Conservation (phyloP, 2,329 filamentous ascomycete genomes). For the Ophiostoma tasmaniense region DNA sequence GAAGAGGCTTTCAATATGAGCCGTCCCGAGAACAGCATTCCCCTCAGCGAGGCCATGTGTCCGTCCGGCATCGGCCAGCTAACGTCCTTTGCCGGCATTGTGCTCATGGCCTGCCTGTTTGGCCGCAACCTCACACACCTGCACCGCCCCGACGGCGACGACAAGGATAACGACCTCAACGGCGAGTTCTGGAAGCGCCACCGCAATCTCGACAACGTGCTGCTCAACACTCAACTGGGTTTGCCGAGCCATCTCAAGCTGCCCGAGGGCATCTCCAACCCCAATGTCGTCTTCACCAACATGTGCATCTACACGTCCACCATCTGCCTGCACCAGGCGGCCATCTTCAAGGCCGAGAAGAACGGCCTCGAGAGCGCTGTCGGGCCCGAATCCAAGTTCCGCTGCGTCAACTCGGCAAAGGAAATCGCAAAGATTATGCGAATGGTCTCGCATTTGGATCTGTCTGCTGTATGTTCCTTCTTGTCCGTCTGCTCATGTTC, state of each 20-base stretch:
- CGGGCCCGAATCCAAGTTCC: slow-evolving; percentile 79
- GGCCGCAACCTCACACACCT: slow-evolving; percentile 86
- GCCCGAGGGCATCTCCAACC: slow-evolving; percentile 62
- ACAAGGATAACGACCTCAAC: slow-evolving; percentile 78
- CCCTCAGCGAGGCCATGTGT: slow-evolving; percentile 60
- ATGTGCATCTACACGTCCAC: slow-evolving; percentile 96
- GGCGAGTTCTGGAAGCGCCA: slow-evolving; percentile 96
- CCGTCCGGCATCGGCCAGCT: slow-evolving; percentile 65
- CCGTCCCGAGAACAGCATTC: slow-evolving; percentile 61
- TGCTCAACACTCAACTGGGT: slow-evolving; percentile 77
- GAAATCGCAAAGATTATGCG: slow-evolving; percentile 94
- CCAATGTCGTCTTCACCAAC: slow-evolving; percentile 87
- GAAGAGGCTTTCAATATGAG: slow-evolving; percentile 81
- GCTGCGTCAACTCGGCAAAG: slow-evolving; percentile 86
- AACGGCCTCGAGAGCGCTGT: slow-evolving; percentile 69
- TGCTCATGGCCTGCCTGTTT: slow-evolving; percentile 81
- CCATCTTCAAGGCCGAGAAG: slow-evolving; percentile 94
- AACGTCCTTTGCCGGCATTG: slow-evolving; percentile 69
- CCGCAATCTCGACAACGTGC: slow-evolving; percentile 76
- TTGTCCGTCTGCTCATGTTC: neutral
- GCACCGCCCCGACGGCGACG: slow-evolving; percentile 73
- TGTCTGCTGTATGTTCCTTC: slow-evolving; percentile 54
- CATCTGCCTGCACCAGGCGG: slow-evolving; percentile 95
- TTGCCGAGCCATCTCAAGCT: slow-evolving; percentile 75
- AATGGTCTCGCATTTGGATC: slow-evolving; percentile 83